Percentiles rank a stretch among this genome's conserved stretches.
Evolutionary conservation across 805 yeast species (phyloP).

Genomic region (Ogataea naganishii): DNA sequence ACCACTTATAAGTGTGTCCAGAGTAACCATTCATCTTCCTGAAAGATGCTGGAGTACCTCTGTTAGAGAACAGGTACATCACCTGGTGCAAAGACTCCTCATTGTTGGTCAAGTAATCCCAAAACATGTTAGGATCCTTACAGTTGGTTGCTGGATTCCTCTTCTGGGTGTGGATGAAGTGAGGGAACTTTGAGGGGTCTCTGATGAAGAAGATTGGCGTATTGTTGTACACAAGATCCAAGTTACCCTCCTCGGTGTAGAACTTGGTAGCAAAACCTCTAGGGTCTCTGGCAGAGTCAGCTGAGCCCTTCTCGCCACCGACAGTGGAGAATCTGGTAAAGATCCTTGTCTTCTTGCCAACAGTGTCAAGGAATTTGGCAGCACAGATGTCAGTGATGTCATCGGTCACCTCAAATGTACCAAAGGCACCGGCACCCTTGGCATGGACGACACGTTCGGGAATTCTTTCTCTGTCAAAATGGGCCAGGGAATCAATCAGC

Average conservation of each 20-base stretch:
- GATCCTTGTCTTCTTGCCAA: constrained; percentile 75
- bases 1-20: constrained; percentile 80
- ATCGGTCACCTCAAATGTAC: constrained; percentile 80
- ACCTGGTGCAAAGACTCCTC: constrained; percentile 73
- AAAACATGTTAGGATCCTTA: constrained; percentile 74
- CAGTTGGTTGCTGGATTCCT: constrained; percentile 75
- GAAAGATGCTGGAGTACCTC: constrained; percentile 73
- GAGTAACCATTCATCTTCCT: constrained; percentile 81
- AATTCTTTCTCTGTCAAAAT: constrained; percentile 82
- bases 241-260: constrained; percentile 77
- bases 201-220: constrained; percentile 81
- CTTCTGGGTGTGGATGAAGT: constrained; percentile 84
- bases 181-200: constrained; percentile 82
- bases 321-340: constrained; percentile 78
- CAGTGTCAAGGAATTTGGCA: constrained; percentile 59
- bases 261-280: constrained; percentile 77
- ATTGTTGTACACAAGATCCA: constrained; percentile 80
- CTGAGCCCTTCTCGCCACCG: constrained; percentile 77
- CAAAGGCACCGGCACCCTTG: constrained; percentile 88
- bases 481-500: constrained; percentile 73
- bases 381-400: constrained; percentile 67
- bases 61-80: constrained; percentile 62
- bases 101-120: constrained; percentile 74
- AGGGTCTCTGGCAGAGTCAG: constrained; percentile 83
- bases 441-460: constrained; percentile 94